Base-by-base conservation (phyloP, 768 basidiomycete species). In the Termitomyces sp. region DNA sequence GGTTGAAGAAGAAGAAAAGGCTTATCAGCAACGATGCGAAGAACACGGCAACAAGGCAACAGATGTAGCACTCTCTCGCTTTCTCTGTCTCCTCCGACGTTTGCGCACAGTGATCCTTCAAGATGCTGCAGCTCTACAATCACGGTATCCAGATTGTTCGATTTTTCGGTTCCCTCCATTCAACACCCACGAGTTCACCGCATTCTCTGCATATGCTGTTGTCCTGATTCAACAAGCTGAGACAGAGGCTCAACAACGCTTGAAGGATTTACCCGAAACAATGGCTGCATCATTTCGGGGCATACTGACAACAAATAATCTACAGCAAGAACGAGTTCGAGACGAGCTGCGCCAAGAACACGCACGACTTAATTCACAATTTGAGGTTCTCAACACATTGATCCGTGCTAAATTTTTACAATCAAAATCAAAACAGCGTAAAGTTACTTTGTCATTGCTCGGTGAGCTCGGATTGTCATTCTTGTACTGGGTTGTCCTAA, bases 121-220 rank as follows among this genome's bases (percentile, higher is more conserved):
- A 66, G 76, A 78, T 55, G 60, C 66, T 1, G 75, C 75, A 2
- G 52, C 76, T n/a, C 63, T 78, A 0, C 75, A 57, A 39, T 28
- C 40, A 0, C 35, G 53, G 0, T 38, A 73, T 55, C 71, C 73
- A 0, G n/a, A 66, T 4, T 49, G 59, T 13, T 38, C 65, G 0
- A 40, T 77, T 3, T 77, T 73, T 52, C 53, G 64, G 1, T 71
- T 55, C 39, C 20, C 65, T 1, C 73, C 72, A 0, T 75, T 77
- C 60, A 67, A 71, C 57, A 68, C 68, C 0, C 39, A 20, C 0
- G 6, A 32, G 2, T 75, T 75, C 45, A 65, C 56, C 13, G 28
- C 22, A 0, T 75, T 70, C 55, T 68, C 73, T 0, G 16, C 42
- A 35, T 32, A 58, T 16, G 44, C 48, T 7, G 1, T 11, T 13